These are phyloP conservation scores for Spirogloea muscicola DNA, from an alignment of 139 green algal genomes.

Conservation along the genomic window DNA sequence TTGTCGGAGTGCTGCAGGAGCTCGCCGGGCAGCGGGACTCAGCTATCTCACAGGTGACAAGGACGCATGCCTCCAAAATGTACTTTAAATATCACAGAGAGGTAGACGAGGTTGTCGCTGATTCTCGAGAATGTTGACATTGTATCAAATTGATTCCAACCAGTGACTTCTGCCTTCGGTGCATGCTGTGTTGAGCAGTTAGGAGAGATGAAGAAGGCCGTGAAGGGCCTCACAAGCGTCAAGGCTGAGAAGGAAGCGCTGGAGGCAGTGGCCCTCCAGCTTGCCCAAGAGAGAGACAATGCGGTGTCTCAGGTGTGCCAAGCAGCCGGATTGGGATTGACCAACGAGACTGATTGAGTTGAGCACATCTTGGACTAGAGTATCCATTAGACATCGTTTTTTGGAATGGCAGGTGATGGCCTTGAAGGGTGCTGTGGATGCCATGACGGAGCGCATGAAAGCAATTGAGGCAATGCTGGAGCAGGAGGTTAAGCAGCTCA, in stretches of 20 bases:
- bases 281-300: slow-evolving; percentile 27
- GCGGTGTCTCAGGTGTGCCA: slow-evolving; percentile 20
- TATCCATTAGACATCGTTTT: too few relatives aligned
- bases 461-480: slow-evolving; percentile 36
- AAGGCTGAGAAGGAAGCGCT: slow-evolving; percentile 38
- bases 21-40: slow-evolving; percentile 12
- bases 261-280: slow-evolving; percentile 38
- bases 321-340: too few relatives aligned
- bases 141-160: too few relatives aligned
- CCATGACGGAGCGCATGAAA: slow-evolving; percentile 35
- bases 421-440: slow-evolving; percentile 26
- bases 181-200: background rate
- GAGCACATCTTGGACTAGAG: too few relatives aligned
- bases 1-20: background rate
- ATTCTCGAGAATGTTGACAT: too few relatives aligned
- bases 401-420: slow-evolving; percentile 19
- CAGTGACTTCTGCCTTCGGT: too few relatives aligned
- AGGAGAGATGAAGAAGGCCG: slow-evolving; percentile 7
- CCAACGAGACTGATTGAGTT: too few relatives aligned
- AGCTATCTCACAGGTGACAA: slow-evolving; percentile 5
- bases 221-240: slow-evolving; percentile 13
- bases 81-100: background rate
- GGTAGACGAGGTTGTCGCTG: too few relatives aligned
- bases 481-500: slow-evolving; percentile 24
- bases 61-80: background rate